These are phyloP conservation scores for Leccinum disarticulatum DNA, from an alignment of 768 basidiomycete genomes.

Conservation along the genomic window DNA sequence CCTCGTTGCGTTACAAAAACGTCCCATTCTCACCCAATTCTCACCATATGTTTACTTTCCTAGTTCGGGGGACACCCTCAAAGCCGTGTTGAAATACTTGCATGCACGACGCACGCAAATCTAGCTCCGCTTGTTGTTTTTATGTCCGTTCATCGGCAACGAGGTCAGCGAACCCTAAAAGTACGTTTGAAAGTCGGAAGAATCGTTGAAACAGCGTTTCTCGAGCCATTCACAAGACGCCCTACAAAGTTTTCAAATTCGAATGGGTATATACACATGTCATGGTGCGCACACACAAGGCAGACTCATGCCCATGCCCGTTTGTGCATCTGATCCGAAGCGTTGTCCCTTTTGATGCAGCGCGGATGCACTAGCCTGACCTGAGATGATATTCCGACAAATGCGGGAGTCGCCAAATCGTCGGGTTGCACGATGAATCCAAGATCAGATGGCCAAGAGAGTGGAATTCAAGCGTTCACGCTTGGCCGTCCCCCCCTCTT, in stretches of 20 bases:
- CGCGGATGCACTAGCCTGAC: not conserved
- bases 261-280: not conserved
- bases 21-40: not conserved
- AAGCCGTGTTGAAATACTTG: not conserved
- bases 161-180: conserved; percentile 10
- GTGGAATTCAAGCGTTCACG: not conserved
- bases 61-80: not conserved
- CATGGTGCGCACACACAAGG: not conserved
- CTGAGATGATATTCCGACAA: not conserved
- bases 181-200: conserved; percentile 8
- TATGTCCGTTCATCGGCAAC: conserved; percentile 2
- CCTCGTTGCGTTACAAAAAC: conserved; percentile 19
- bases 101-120: not conserved
- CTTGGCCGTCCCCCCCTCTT: not conserved
- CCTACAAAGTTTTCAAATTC: conserved; percentile 1
- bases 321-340: not conserved
- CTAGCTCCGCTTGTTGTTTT: conserved; percentile 14
- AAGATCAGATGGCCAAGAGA: conserved; percentile 9
- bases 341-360: not conserved
- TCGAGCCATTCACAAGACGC: conserved; percentile 1
- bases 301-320: not conserved
- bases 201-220: conserved; percentile 1
- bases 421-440: not conserved
- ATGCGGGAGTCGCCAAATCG: conserved; percentile 1
- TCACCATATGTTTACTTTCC: not conserved